phyloP scores from a whole-genome alignment of 2,329 filamentous ascomycete genomes.

The Fusarium hostae region DNA sequence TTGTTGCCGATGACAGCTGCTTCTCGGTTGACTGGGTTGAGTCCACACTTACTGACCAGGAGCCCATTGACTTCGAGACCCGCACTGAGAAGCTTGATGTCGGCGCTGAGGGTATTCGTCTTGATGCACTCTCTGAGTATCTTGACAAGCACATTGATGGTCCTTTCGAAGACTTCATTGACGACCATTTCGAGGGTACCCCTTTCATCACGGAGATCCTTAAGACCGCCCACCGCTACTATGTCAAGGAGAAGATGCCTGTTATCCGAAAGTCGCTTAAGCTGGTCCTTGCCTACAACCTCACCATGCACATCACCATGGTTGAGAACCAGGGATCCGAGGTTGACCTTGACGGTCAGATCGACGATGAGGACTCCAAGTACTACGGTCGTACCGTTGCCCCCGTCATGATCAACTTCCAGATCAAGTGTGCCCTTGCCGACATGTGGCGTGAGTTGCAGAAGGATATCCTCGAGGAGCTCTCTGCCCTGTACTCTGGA shows the following conservation, averaged over 20 bases:
- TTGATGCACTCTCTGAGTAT: constrained; percentile 85
- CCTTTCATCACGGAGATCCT: constrained; percentile 95
- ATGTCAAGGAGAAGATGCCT: constrained; percentile 85
- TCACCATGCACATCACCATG: constrained; percentile 94
- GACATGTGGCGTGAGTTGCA: constrained; percentile 99
- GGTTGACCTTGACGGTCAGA: constrained; percentile 80
- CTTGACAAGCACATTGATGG: constrained; percentile 94
- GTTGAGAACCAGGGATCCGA: constrained; percentile 89
- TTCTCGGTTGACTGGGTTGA: constrained; percentile 96
- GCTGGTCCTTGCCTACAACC: constrained; percentile 93
- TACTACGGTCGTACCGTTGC: constrained; percentile 91
- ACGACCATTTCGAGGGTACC: constrained; percentile 96
- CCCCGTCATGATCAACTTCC: constrained; percentile 99
- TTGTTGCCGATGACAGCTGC: constrained; percentile 89
- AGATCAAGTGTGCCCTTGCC: constrained; percentile 96
- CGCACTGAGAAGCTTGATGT: constrained; percentile 90
- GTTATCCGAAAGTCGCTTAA: constrained; percentile 96
- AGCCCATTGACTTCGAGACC: constrained; percentile 84
- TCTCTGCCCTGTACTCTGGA: constrained; percentile 92
- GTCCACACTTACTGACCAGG: constrained; percentile 72
- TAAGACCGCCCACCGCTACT: constrained; percentile 95
- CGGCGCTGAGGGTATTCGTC: constrained; percentile 87
- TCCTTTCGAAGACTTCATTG: constrained; percentile 91
- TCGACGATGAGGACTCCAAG: constrained; percentile 86
- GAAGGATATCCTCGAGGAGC: constrained; percentile 94